Conservation (phyloP, 768 basidiomycete genomes). For the Lentinula aciculospora region DNA sequence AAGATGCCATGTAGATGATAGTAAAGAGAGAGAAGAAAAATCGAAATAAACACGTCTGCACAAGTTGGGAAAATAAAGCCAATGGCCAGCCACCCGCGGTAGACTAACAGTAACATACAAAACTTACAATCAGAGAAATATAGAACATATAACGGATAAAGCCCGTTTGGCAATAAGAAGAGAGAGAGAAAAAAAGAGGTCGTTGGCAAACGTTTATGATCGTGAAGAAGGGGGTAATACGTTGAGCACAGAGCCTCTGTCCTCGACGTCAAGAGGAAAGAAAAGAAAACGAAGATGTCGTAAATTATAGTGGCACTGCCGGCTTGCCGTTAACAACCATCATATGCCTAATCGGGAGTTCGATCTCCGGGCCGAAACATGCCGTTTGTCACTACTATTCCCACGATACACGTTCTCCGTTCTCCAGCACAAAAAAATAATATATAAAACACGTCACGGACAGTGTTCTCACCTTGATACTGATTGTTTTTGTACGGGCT, state of each 20-base stretch:
- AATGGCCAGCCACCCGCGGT: conserved; percentile 1
- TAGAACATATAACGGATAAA: conserved; percentile 21
- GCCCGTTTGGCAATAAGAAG: conserved; percentile 14
- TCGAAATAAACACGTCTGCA: conserved; percentile 12
- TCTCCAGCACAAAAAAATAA: neutral
- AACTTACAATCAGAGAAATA: conserved; percentile 14
- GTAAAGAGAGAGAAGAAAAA: conserved; percentile 22
- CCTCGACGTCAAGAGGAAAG: conserved; percentile 15
- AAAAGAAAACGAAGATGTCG: conserved; percentile 15
- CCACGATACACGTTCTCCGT: conserved; percentile 1
- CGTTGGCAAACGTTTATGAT: conserved; percentile 30
- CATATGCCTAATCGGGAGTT: neutral
- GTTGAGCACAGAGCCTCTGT: conserved; percentile 16
- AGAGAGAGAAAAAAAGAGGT: conserved; percentile 18
- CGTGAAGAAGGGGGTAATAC: conserved; percentile 19
- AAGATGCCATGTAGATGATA: conserved; percentile 16
- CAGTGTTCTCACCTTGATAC: neutral
- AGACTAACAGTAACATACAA: conserved; percentile 6
- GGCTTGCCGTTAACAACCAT: conserved; percentile 6
- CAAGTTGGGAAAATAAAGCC: neutral
- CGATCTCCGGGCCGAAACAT: neutral
- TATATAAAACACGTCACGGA: neutral
- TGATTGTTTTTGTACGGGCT: neutral
- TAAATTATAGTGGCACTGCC: conserved; percentile 13
- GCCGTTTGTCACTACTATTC: neutral